Evolutionary conservation across 1,284 basidiomycete species (phyloP).

Genomic region (Apiotrichum laibachii): DNA sequence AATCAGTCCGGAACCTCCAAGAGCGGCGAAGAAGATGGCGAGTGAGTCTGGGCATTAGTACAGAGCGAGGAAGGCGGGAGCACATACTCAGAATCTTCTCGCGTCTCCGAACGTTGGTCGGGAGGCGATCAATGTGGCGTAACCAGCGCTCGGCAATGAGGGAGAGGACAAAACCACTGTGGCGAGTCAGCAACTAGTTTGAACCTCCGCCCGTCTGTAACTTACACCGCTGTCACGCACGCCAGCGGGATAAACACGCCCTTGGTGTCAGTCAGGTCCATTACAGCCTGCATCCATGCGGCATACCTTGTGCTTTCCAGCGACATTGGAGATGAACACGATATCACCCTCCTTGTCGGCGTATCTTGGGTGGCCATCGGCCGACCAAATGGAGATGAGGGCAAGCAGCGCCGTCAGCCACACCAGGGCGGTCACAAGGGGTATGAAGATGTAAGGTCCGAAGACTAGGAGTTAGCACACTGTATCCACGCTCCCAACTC

Average conservation of each 20-base stretch:
- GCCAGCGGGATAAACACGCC: conserved; percentile 51
- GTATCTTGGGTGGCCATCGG: conserved; percentile 48
- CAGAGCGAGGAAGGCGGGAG: not conserved
- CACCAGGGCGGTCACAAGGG: conserved; percentile 33
- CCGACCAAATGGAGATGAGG: conserved; percentile 50
- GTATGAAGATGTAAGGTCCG: conserved; percentile 49
- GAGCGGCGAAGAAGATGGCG: conserved; percentile 51
- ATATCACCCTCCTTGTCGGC: conserved; percentile 45
- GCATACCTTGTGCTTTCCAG: conserved; percentile 45
- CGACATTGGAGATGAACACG: conserved; percentile 55
- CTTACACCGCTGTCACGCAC: conserved; percentile 31
- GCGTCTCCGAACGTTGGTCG: conserved; percentile 50
- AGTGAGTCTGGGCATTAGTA: conserved; percentile 45
- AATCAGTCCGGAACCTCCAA: conserved; percentile 52
- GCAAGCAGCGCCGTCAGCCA: conserved; percentile 48
- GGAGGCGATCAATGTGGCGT: conserved; percentile 54
- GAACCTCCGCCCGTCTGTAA: not conserved
- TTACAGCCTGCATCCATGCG: not conserved
- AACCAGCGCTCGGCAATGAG: conserved; percentile 55
- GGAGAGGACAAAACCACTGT: conserved; percentile 47
- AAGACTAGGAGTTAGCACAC: conserved; percentile 33
- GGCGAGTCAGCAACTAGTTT: conserved; percentile 3
- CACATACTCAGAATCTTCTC: conserved; percentile 46
- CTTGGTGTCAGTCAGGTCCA: conserved; percentile 12
- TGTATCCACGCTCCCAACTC: too few relatives aligned